phyloP scores from a whole-genome alignment of 208 protist genomes.

The Histomonas meleagridis region DNA sequence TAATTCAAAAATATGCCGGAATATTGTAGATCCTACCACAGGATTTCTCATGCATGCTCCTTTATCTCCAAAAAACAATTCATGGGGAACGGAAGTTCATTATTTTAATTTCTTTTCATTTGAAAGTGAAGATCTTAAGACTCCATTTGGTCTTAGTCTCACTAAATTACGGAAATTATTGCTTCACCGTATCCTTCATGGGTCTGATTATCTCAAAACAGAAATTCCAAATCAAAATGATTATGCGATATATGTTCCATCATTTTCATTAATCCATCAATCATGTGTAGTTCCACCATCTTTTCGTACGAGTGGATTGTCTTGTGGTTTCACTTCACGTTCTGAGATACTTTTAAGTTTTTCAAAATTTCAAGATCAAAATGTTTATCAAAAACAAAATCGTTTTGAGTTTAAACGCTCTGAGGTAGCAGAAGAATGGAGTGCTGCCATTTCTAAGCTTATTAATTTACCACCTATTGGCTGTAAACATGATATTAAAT shows the following conservation, averaged over 20 bases:
- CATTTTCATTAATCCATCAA: background rate
- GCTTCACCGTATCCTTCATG: too few relatives aligned
- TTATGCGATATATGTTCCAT: background rate
- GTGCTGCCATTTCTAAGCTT: background rate
- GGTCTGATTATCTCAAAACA: too few relatives aligned
- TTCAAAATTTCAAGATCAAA: background rate
- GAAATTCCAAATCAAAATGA: too few relatives aligned
- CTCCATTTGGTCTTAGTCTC: background rate
- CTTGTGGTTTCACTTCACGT: background rate
- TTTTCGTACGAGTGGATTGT: background rate
- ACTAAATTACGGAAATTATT: background rate
- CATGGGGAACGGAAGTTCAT: background rate
- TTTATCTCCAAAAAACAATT: background rate
- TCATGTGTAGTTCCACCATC: background rate
- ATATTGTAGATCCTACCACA: background rate
- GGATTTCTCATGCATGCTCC: background rate
- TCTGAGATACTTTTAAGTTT: background rate
- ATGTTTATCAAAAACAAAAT: background rate
- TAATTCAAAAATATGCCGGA: background rate
- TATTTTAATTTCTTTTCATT: background rate
- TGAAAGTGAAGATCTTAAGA: background rate
- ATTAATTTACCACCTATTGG: background rate
- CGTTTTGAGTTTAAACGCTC: background rate
- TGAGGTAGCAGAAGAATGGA: background rate
- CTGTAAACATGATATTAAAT: background rate